These are phyloP conservation scores for Epichloe sibirici DNA, from an alignment of 2,329 filamentous ascomycete species.

Conservation along the genomic window DNA sequence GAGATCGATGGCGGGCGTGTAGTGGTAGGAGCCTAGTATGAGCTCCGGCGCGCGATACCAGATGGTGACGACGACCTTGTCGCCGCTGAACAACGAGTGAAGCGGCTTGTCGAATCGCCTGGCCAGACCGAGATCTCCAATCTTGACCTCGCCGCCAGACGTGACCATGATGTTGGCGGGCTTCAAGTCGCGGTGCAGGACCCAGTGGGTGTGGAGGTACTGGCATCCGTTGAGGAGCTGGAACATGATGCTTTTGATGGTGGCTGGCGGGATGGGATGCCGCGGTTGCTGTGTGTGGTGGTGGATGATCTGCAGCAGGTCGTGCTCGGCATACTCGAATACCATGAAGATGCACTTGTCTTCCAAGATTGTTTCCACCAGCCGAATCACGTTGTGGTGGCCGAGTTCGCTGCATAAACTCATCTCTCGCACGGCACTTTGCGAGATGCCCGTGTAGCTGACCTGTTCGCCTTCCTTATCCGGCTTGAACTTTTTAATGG, in stretches of 20 bases:
- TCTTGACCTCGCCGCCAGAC: constrained; percentile 77
- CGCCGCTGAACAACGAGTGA: constrained; percentile 80
- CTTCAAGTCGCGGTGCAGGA: constrained; percentile 91
- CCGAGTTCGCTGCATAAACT: constrained; percentile 84
- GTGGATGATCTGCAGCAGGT: constrained; percentile 94
- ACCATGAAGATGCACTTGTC: constrained; percentile 99
- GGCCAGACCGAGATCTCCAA: constrained; percentile 86
- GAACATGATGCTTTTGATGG: constrained; percentile 89
- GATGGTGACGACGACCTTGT: constrained; percentile 97
- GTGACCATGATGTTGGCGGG: constrained; percentile 99
- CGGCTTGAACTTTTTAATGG: constrained; percentile 99
- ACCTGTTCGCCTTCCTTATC: constrained; percentile 95
- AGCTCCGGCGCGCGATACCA: constrained; percentile 97
- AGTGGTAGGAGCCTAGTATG: constrained; percentile 84
- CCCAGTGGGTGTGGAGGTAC: constrained; percentile 94
- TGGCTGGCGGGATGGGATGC: constrained; percentile 76
- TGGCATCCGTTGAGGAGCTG: constrained; percentile 90
- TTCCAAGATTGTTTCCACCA: constrained; percentile 92
- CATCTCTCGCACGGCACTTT: constrained; percentile 96
- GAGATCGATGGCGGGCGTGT: constrained; percentile 91
- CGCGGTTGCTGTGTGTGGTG: constrained; percentile 86
- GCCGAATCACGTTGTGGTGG: constrained; percentile 78
- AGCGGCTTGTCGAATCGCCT: constrained; percentile 89
- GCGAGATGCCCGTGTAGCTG: constrained; percentile 93
- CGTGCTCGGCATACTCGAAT: constrained; percentile 97